Base-by-base conservation (phyloP, 257 asterid species). In the Nicotiana sylvestris region DNA sequence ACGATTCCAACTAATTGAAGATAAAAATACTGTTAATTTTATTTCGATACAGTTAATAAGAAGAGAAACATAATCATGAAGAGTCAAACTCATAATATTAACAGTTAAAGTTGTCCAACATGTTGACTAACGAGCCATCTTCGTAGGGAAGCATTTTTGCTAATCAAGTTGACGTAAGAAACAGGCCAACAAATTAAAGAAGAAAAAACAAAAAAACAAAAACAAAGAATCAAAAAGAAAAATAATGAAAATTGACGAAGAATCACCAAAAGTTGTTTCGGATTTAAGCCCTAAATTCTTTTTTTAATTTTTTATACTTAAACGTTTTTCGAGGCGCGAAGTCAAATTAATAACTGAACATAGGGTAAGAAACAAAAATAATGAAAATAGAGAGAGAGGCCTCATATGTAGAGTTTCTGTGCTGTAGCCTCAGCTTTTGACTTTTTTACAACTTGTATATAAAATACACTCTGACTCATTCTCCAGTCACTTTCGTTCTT, bases 111-210 rank as follows among this genome's bases (percentile, higher is more conserved):
- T 15, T 66, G 51, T 66, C 76, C 51, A 33, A 33, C 39, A 7
- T 33, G 8, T 33, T 69, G 18, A 39, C 57, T 37, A 18, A 4
- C 43, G 35, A 46, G 78, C 37, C 78, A 43, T 70, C 17, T 72
- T 12, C 13, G 25, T 3, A 39, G 32, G 57, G 57, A 39, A 68
- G 29, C 18, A 43, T n/a, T 39, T 21, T 43, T 43, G 6, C 27
- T 66, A 66, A 25, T 21, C 78, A 72, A 72, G 60, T 72, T 46
- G 21, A 72, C 12, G 37, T 72, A 72, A 72, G 37, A 46, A 72
- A 72, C 5, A 13, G 46, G 4, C 12, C 37, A 70, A 70, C 35
- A 21, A 70, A 12, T 11, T 17, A 70, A 46, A 70, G 7, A 9
- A 33, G 9, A 9, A 12, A 37, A 1, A 29, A 29, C 30, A 21